Percentiles rank a stretch among this genome's conserved stretches.
These are phyloP conservation scores for Spizellomyces punctatus DNA, from an alignment of 192 early-diverging fungal species.

Conservation along the genomic window DNA sequence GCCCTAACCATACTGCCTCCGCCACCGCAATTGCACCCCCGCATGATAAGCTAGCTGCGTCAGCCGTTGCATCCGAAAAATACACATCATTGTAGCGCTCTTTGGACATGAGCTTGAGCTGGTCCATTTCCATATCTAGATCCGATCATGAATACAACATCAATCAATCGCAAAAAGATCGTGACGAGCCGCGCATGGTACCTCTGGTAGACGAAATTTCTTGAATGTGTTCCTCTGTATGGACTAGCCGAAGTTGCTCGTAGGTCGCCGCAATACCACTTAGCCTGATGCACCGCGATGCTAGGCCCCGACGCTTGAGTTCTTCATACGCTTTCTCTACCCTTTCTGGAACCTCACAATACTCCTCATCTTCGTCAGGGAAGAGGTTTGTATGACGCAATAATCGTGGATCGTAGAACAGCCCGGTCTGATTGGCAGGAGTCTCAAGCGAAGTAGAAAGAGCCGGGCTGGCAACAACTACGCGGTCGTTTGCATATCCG, in stretches of 20 bases:
- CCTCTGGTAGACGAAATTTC: slow-evolving; percentile 18
- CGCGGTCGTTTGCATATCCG: too few species aligned
- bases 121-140: slow-evolving; percentile 5
- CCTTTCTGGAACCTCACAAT: slow-evolving; percentile 32
- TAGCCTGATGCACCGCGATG: not conserved
- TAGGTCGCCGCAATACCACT: not conserved
- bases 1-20: slow-evolving; percentile 64
- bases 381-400: slow-evolving; percentile 32
- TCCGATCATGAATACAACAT: slow-evolving; percentile 5
- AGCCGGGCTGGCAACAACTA: too few species aligned
- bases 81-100: slow-evolving; percentile 36
- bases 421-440: slow-evolving; percentile 13
- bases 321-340: slow-evolving; percentile 19
- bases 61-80: slow-evolving; percentile 22
- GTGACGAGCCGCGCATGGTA: slow-evolving; percentile 4
- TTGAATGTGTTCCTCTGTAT: slow-evolving; percentile 10
- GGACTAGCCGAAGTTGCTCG: slow-evolving; percentile 17
- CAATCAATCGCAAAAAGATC: not conserved
- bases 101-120: not conserved
- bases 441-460: too few species aligned
- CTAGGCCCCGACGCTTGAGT: slow-evolving; percentile 13
- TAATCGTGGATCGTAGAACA: slow-evolving; percentile 37
- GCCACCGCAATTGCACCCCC: slow-evolving; percentile 77
- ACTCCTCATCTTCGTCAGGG: not conserved
- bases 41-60: slow-evolving; percentile 66